Conservation (phyloP, 1,284 basidiomycete genomes). For the Rhodofomes roseus region DNA sequence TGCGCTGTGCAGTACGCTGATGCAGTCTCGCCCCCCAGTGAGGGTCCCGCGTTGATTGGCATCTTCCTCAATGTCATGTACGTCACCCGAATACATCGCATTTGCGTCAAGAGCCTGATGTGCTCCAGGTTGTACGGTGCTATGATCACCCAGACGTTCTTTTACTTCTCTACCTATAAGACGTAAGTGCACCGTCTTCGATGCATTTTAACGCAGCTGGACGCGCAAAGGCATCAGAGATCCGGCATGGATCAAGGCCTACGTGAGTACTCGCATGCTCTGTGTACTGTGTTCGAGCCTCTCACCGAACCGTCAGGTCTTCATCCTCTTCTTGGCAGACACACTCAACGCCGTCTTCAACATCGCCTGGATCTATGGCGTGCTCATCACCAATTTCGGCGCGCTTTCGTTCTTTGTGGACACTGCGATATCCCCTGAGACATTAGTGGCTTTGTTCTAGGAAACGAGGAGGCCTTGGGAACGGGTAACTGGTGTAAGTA, state of each 20-base stretch:
- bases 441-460: neutral
- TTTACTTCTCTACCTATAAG: conserved; percentile 1
- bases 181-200: neutral
- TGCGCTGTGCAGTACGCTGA: neutral
- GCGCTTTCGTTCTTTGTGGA: neutral
- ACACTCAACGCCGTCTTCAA: conserved; percentile 3
- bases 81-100: neutral
- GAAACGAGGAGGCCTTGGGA: conserved; percentile 15
- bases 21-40: neutral
- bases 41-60: neutral
- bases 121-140: conserved; percentile 4
- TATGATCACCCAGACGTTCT: conserved; percentile 7
- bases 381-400: conserved; percentile 9
- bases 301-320: neutral
- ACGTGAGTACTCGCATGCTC: conserved; percentile 2
- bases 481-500: conserved; percentile 7
- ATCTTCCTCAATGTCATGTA: neutral
- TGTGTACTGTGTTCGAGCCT: neutral
- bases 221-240: neutral
- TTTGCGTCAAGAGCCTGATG: neutral
- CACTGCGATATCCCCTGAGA: neutral
- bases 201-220: neutral
- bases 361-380: conserved; percentile 5
- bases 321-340: conserved; percentile 5
- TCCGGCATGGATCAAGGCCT: conserved; percentile 5